Evolutionary conservation across 2,329 filamentous ascomycete species (phyloP), one percentile per base, ranked within the genome.

Genomic region (Pseudopithomyces chartarum): DNA sequence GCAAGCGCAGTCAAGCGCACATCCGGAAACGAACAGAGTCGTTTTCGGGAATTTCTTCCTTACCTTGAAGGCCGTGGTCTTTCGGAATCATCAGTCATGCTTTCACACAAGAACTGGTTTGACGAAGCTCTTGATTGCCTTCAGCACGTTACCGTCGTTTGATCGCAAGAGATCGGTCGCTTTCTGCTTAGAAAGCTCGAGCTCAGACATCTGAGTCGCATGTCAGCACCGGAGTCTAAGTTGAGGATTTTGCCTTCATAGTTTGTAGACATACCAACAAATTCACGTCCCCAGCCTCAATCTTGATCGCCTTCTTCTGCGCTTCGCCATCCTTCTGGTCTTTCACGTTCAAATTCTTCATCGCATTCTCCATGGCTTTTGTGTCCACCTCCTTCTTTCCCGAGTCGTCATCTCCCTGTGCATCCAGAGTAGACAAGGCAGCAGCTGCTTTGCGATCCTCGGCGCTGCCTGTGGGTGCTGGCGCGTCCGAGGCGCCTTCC

Each of bases 381-480:
- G 85, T 79, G 73, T 92, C 89, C 64, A 90, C 85, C 60, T 87
- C 80, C 60, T 85, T 83, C 68, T 84, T 82, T 45, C 79, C 76
- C 2, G 76, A 69, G 17, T 75, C 69, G 29, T 84, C 81, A 46
- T 82, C 81, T 54, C 80, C 79, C 56, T 79, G 80, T 36, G 76
- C 73, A 71, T 91, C 89, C 63, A 93, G 86, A 59, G 83, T 85
- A 46, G 88, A 89, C 57, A 92, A 85, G 29, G 90, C 90, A 6
- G 87, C 87, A 39, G 88, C 88, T 44, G 89, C 88, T 76, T 91
- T 91, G 76, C 89, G 87, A 78, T 91, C 89, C 76, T 92, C 89
- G 69, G 89, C 89, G 76, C 87, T 89, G 38, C 74, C 70, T 6
- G 79, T 77, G 17, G 79, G 71, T 4, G 75, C 69, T 32, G 70